phyloP scores from a whole-genome alignment of 2,329 filamentous ascomycete species.

The Zarea fungicola region DNA sequence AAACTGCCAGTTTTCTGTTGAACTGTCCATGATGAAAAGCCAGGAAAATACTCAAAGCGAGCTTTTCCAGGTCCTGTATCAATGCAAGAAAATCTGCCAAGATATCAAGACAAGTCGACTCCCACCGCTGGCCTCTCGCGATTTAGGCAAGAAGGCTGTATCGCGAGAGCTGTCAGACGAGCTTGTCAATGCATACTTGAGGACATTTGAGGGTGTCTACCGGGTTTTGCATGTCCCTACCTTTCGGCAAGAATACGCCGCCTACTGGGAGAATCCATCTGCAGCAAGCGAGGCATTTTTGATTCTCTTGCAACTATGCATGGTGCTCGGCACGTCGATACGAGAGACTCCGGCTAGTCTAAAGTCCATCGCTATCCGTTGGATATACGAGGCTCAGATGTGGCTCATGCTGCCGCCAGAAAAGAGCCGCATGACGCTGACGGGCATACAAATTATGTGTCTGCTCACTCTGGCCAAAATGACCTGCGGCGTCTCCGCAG shows the following conservation, averaged over 20 bases:
- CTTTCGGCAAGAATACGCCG: slow-evolving; percentile 49
- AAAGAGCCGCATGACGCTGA: slow-evolving; percentile 45
- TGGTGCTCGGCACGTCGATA: slow-evolving; percentile 45
- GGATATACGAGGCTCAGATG: slow-evolving; percentile 48
- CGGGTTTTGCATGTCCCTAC: slow-evolving; percentile 54
- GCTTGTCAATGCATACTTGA: slow-evolving; percentile 49
- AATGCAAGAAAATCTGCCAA: slow-evolving; percentile 37
- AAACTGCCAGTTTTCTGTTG: slow-evolving; percentile 25
- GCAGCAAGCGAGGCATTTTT: slow-evolving; percentile 39
- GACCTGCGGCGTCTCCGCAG: slow-evolving; percentile 41
- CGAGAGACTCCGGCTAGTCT: slow-evolving; percentile 42
- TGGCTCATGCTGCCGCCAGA: slow-evolving; percentile 44
- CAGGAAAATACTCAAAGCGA: slow-evolving; percentile 25
- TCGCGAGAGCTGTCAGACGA: slow-evolving; percentile 39
- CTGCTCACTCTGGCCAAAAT: slow-evolving; percentile 46
- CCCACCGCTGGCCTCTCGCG: slow-evolving; percentile 29
- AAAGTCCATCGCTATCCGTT: slow-evolving; percentile 38
- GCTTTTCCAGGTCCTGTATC: slow-evolving; percentile 27
- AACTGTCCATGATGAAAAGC: slow-evolving; percentile 22
- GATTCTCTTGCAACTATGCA: slow-evolving; percentile 48
- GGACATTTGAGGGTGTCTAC: slow-evolving; percentile 51
- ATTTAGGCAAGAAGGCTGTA: slow-evolving; percentile 36
- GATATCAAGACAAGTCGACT: slow-evolving; percentile 37
- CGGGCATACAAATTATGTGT: slow-evolving; percentile 46
- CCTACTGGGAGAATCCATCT: slow-evolving; percentile 41